phyloP scores from a whole-genome alignment of 2,329 filamentous ascomycete species.

The Clonostachys solani region DNA sequence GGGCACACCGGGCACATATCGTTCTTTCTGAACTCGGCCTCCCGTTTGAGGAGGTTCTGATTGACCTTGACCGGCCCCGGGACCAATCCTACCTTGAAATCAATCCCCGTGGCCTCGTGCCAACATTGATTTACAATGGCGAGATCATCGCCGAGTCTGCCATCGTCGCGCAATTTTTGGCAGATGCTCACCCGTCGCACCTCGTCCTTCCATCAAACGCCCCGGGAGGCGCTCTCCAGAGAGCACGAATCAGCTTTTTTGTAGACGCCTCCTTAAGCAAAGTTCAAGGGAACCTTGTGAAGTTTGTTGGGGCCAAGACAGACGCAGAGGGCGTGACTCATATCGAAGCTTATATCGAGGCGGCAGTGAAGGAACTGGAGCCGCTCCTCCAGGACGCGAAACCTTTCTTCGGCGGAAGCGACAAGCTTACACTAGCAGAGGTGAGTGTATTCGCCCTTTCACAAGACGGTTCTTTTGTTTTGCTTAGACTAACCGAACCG shows the following conservation, averaged over 20 bases:
- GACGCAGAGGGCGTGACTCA: conserved; percentile 45
- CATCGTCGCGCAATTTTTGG: conserved; percentile 68
- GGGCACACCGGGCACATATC: conserved; percentile 73
- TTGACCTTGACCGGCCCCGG: conserved; percentile 66
- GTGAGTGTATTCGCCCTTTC: conserved; percentile 31
- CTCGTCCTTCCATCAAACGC: conserved; percentile 54
- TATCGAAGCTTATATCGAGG: conserved; percentile 45
- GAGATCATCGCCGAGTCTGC: conserved; percentile 70
- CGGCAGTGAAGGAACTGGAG: conserved; percentile 67
- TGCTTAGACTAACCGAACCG: conserved; percentile 4
- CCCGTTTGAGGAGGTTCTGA: conserved; percentile 65
- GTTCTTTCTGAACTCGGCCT: conserved; percentile 62
- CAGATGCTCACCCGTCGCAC: conserved; percentile 64
- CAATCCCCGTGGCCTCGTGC: conserved; percentile 77
- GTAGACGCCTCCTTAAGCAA: conserved; percentile 66
- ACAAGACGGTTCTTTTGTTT: neutral
- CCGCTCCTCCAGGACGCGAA: conserved; percentile 54
- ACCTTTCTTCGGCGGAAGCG: conserved; percentile 62
- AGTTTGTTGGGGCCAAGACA: conserved; percentile 38
- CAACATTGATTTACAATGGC: conserved; percentile 60
- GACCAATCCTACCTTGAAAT: conserved; percentile 70
- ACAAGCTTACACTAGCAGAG: conserved; percentile 69
- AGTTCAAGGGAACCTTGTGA: conserved; percentile 36
- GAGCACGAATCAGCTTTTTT: conserved; percentile 69
- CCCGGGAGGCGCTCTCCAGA: conserved; percentile 48